Evolutionary conservation across 306 rosid species (phyloP).

Genomic region (Oemleria cerasiformis): DNA sequence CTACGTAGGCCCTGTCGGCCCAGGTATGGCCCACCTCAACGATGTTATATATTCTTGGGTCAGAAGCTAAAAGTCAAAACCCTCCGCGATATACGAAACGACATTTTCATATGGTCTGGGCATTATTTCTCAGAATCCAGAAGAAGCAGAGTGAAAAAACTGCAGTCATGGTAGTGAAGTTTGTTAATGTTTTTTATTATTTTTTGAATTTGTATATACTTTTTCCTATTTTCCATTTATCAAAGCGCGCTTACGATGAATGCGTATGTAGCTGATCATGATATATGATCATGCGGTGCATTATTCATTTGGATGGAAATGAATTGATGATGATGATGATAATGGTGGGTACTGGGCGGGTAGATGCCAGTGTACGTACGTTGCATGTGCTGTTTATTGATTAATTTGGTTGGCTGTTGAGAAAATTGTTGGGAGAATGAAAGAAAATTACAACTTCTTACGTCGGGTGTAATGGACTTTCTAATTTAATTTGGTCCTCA

Average conservation of each 20-base stretch:
- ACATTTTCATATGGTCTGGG: too few relatives aligned
- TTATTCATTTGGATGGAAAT: neutral
- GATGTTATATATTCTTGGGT: neutral
- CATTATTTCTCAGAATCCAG: slow-evolving; percentile 5
- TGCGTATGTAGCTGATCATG: neutral
- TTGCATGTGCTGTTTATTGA: neutral
- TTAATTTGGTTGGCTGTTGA: slow-evolving; percentile 6
- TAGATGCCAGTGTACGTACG: neutral
- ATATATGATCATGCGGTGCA: neutral
- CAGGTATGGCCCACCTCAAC: too few relatives aligned
- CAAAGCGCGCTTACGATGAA: slow-evolving; percentile 2
- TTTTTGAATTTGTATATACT: too few relatives aligned
- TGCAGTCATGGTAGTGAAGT: too few relatives aligned
- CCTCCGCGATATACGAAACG: neutral
- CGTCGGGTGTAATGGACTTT: too few relatives aligned
- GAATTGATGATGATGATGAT: neutral
- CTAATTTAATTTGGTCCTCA: too few relatives aligned
- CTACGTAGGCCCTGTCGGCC: neutral
- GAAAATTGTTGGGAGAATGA: neutral
- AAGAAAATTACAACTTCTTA: too few relatives aligned
- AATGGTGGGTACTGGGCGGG: neutral
- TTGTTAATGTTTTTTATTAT: too few relatives aligned
- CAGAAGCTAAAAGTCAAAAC: neutral
- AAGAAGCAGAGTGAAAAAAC: neutral
- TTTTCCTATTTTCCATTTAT: too few relatives aligned